Base-by-base conservation (phyloP, 73 alveolate species). In the Breviolum minutum region DNA sequence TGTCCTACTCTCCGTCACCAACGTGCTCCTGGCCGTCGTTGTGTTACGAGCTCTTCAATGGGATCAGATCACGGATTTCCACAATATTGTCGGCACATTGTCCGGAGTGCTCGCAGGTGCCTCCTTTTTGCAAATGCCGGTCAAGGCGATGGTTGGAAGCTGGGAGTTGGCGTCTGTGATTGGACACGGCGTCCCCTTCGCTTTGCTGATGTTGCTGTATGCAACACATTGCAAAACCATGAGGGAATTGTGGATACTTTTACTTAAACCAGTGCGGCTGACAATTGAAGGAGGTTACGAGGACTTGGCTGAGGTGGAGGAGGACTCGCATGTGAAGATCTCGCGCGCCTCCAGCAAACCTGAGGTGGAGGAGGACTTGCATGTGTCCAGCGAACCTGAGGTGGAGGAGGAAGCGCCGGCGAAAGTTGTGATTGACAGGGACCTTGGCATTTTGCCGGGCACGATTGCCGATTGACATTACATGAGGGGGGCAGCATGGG, bases 31-130 rank as follows among this genome's bases (percentile, higher is more conserved):
- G 62, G 29, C 80, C 40, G 94, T 85, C 62, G 94, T 85, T 9
- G 76, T 85, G 27, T n/a, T 85, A 17, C 94, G 94, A 6, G 63
- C 80, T 63, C 79, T 85, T 61, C 80, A 76, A 19, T 85, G 94
- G 94, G 94, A 63, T 85, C 94, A 85, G 92, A 85, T 85, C 94
- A n/a, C 63, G 94, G 19, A 13, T 16, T 85, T 85, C 79, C 63
- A 85, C 94, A 85, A 61, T 79, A 63, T 62, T 61, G 94, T 79
- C 62, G 24, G 79, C 80, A 61, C 79, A 79, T 62, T 85, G 76
- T 76, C 80, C 40, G 94, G 94, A 16, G 94, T 85, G 27, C 63
- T 85, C 17, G 22, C 94, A 12, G 94, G 80, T 11, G 29, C 79
- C 63, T 61, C 94, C 80, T 62, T 62, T 13, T 54, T 85, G 92